Evolutionary conservation across 805 yeast genomes (phyloP), one percentile per base, ranked within the genome.

Genomic region (Starmerella apicola): DNA sequence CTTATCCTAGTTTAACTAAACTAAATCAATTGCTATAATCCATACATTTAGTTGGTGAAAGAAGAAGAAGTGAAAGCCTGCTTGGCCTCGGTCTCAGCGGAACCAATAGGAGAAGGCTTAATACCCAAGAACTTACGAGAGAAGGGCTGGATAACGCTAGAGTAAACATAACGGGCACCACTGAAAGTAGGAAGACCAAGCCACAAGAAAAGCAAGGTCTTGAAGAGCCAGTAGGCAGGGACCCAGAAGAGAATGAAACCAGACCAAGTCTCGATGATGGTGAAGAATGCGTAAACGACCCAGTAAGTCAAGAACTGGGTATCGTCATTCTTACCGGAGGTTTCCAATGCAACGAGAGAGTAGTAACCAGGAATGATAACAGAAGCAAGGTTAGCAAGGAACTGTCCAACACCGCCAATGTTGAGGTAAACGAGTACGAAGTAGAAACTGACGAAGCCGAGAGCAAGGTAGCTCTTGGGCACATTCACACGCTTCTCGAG

Each of bases 211-310:
- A 81, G 76, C 37, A 83, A 52, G 38, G 95, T 82, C 75, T 91
- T 91, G 68, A 91, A 70, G 57, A 91, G 74, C 76, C 86, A 91
- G 72, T 91, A 91, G 60, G 91, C 85, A 56, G 99, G 98, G 51
- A 91, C 65, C 94, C 95, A 83, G 72, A 85, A 85, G 44, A 88
- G 70, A 54, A 91, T 79, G 27, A 95, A 80, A 56, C 76, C 74
- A 39, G 95, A 78, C 97, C 96, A 91, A 72, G 84, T 91, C 67
- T 91, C 99, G 55, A 84, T 59, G 38, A 91, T 86, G 61, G 78
- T 83, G 66, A 91, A 74, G 53, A 78, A 76, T 13, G 95, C 94
- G 59, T 82, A 91, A n/a, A 91, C 94, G 43, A 91, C 95, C 98
- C 98, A 91, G 70, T 91, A 91, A 12, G 96, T 82, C 36, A 91